Conservation (phyloP, 495 filamentous ascomycete species). For the Penicillium subrubescens region DNA sequence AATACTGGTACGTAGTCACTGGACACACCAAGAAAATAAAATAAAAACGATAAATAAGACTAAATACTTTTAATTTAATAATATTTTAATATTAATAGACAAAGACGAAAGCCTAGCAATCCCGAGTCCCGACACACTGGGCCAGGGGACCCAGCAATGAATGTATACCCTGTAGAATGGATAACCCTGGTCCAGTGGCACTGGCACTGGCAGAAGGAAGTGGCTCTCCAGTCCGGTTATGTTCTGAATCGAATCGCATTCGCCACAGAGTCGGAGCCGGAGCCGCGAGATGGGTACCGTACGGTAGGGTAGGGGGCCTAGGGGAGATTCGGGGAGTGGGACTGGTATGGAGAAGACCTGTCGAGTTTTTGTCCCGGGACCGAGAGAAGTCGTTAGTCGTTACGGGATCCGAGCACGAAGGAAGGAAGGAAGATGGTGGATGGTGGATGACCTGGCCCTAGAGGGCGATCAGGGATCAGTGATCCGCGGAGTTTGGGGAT, state of each 20-base stretch:
- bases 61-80: not conserved
- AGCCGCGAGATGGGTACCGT: slow-evolving; percentile 4
- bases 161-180: not conserved
- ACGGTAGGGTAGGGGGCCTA: no score
- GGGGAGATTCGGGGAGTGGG: not conserved
- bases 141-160: slow-evolving; percentile 1
- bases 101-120: no score
- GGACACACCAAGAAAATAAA: not conserved
- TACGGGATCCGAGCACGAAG: no score
- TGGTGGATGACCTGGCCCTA: not conserved
- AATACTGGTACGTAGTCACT: no score
- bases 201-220: no score
- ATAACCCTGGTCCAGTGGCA: not conserved
- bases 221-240: no score
- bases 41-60: not conserved
- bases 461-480: slow-evolving; percentile 3
- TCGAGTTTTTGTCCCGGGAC: not conserved
- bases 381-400: not conserved
- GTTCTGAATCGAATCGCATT: not conserved
- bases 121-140: slow-evolving; percentile 3
- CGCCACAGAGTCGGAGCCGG: slow-evolving; percentile 12
- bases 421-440: no score
- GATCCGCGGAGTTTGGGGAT: not conserved
- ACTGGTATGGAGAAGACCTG: not conserved
- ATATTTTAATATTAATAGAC: not conserved